A percentile compares a stretch with the other conserved stretches of the same genome.
Conservation (phyloP, 1,284 basidiomycete genomes). For the Pyrrhoderma lamaoense region DNA sequence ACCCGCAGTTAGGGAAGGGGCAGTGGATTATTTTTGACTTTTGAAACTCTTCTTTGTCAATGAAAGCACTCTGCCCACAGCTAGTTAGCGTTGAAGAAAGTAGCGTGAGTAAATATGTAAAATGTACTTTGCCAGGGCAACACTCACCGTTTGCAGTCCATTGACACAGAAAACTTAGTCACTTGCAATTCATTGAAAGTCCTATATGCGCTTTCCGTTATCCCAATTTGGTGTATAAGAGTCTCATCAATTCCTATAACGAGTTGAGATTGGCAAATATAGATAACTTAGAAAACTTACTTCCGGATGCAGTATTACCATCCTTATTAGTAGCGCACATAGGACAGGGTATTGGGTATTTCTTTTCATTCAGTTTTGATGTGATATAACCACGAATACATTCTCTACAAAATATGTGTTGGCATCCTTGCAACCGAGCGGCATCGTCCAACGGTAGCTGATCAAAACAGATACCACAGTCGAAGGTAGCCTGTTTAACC, state of each 20-base stretch:
- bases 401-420: slow-evolving; percentile 48
- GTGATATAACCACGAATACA: slow-evolving; percentile 42
- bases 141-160: slow-evolving; percentile 44
- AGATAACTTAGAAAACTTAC: slow-evolving; percentile 34
- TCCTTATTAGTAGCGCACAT: slow-evolving; percentile 33
- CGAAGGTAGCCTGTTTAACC: slow-evolving; percentile 32
- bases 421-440: slow-evolving; percentile 39
- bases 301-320: slow-evolving; percentile 6
- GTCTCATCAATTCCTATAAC: slow-evolving; percentile 36
- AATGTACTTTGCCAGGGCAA: neutral
- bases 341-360: slow-evolving; percentile 58
- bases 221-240: slow-evolving; percentile 40
- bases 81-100: slow-evolving; percentile 24
- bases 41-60: slow-evolving; percentile 43
- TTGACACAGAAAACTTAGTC: slow-evolving; percentile 40
- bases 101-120: neutral
- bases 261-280: slow-evolving; percentile 2
- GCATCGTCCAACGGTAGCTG: slow-evolving; percentile 38
- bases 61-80: slow-evolving; percentile 38
- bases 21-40: slow-evolving; percentile 34
- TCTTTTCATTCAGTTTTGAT: slow-evolving; percentile 43
- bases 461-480: slow-evolving; percentile 55
- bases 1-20: slow-evolving; percentile 38
- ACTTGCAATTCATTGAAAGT: slow-evolving; percentile 50
- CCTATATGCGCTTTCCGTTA: slow-evolving; percentile 40